Evolutionary conservation across 2,329 filamentous ascomycete species (phyloP), one percentile per base, ranked within the genome.

Genomic region (Xylaria arbuscula): DNA sequence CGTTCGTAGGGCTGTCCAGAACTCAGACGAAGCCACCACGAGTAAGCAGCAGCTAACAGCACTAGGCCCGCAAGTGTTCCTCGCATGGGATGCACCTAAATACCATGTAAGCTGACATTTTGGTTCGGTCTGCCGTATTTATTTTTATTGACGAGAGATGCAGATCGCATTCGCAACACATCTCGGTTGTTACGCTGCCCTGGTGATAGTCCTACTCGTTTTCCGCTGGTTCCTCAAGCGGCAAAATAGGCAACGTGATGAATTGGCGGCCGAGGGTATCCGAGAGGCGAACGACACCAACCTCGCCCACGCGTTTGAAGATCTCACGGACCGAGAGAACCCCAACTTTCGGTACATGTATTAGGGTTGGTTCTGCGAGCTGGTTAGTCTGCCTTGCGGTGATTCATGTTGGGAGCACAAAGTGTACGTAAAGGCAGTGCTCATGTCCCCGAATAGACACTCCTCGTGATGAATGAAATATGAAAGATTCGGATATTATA

Each of bases 141-240:
- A 42, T 45, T 15, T 50, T 48, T 45, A 22, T 24, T 70, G 40
- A 72, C 51, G 36, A 6, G 40, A 5, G 42, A 32, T 1, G 32
- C 40, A 73, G 74, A 91, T 88, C 68, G 91, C 91, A 1, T 92
- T 92, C 68, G 83, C 88, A 6, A 90, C 89, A 0, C 90, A 93
- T 73, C 81, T 93, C 9, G 90, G 88, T 15, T 93, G 91, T 79
- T 93, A 93, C 77, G 80, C 82, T 0, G 79, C 87, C 34, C 82
- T 92, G 28, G 86, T 90, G 0, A 34, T 88, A 3, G 83, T 88
- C 4, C 84, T 92, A 22, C 60, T 88, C 2, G 84, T 81, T 69
- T 81, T 92, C 73, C 82, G 90, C 24, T 89, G 85, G 80, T 84
- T 90, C 68, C 82, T 92, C 17, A 80, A 74, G 8, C 73, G 79